Conservation (phyloP, 75 land plant species). For the Larix kaempferi region DNA sequence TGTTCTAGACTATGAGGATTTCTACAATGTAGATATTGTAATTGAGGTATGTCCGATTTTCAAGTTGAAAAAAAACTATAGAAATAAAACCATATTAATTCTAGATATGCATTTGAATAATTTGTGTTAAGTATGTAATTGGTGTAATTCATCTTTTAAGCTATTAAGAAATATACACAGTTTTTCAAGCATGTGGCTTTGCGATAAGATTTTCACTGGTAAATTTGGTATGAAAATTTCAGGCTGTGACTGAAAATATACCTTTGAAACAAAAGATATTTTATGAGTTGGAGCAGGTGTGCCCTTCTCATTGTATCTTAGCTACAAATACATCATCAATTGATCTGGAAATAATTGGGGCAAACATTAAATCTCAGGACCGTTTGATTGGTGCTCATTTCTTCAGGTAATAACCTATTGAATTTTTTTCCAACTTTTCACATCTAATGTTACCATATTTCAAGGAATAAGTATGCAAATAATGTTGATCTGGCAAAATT, state of each 20-base stretch:
- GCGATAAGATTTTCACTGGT: neutral
- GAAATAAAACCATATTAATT: neutral
- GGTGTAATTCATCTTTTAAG: neutral
- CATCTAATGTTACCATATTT: neutral
- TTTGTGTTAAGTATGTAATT: neutral
- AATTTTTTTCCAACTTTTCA: neutral
- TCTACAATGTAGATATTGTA: conserved; percentile 38
- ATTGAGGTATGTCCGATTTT: conserved; percentile 32
- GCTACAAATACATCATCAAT: conserved; percentile 43
- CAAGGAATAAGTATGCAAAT: neutral
- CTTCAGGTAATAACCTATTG: conserved; percentile 26
- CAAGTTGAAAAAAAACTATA: neutral
- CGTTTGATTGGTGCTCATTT: conserved; percentile 47
- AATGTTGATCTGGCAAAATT: neutral
- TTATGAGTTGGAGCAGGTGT: conserved; percentile 27
- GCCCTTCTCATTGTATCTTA: conserved; percentile 28
- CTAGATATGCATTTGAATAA: neutral
- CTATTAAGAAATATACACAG: neutral
- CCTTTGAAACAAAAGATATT: conserved; percentile 25
- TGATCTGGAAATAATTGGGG: conserved; percentile 34
- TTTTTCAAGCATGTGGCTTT: neutral
- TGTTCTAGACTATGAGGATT: conserved; percentile 37
- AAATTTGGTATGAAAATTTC: conserved; percentile 3
- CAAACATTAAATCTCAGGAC: conserved; percentile 32
- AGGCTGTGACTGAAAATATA: conserved; percentile 19